These are phyloP conservation scores for Glycine soja DNA, from an alignment of 306 rosid genomes.

Conservation along the genomic window DNA sequence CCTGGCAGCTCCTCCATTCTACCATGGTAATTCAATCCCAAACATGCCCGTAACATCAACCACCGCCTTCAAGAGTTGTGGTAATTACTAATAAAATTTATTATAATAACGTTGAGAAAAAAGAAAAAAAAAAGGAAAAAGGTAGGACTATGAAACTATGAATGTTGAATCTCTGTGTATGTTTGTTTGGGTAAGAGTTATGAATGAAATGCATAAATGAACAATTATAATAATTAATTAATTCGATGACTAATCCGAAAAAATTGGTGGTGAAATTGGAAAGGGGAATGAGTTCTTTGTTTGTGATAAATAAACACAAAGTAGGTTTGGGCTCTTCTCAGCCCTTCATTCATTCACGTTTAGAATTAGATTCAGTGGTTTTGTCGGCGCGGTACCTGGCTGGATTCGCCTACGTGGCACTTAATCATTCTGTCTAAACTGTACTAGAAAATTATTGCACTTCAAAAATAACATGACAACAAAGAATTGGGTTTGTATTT, in stretches of 20 bases:
- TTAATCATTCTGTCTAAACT: not conserved
- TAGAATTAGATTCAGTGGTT: conserved; percentile 18
- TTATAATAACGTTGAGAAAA: not conserved
- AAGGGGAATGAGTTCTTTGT: conserved; percentile 1
- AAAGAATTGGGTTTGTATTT: no score
- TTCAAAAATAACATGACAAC: not conserved
- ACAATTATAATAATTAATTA: no score
- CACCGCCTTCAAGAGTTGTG: not conserved
- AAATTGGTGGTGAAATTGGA: not conserved
- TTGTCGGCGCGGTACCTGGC: conserved; percentile 35
- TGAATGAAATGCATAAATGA: not conserved
- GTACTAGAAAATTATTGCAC: not conserved
- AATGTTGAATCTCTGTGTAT: not conserved
- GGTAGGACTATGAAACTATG: not conserved
- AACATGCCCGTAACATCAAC: conserved; percentile 40
- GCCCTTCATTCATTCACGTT: conserved; percentile 3
- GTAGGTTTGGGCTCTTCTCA: conserved; percentile 17
- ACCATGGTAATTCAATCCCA: conserved; percentile 43
- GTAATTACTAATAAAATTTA: not conserved
- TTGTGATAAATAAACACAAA: not conserved
- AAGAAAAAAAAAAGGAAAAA: not conserved
- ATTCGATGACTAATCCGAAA: no score
- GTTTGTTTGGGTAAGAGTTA: not conserved
- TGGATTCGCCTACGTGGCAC: conserved; percentile 16
- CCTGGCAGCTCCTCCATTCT: conserved; percentile 87